Conservation (phyloP, 2,329 filamentous ascomycete species). For the Mariannaea sp. region DNA sequence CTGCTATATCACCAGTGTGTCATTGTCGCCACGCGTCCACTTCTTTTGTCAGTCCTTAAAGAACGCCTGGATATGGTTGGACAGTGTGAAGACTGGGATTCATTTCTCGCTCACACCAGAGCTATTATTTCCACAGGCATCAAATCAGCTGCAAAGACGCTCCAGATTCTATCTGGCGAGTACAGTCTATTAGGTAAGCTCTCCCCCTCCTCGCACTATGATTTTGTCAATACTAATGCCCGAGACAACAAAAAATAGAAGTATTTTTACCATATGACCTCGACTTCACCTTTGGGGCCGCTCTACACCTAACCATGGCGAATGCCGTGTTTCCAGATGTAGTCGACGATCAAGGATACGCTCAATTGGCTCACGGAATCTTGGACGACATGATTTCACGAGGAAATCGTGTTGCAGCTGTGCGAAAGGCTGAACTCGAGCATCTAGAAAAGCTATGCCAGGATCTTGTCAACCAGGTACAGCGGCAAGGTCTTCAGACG, state of each 20-base stretch:
- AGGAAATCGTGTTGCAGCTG: conserved; percentile 41
- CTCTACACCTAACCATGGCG: conserved; percentile 45
- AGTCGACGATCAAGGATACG: conserved; percentile 32
- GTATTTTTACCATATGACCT: conserved; percentile 46
- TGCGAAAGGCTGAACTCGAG: conserved; percentile 41
- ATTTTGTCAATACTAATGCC: too few relatives aligned
- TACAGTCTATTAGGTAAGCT: conserved; percentile 43
- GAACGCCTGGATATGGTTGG: conserved; percentile 41
- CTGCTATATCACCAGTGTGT: conserved; percentile 49
- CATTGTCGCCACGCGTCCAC: conserved; percentile 45
- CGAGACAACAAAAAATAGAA: conserved; percentile 36
- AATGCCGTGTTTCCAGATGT: conserved; percentile 42
- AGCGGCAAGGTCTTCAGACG: conserved; percentile 36
- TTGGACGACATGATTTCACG: conserved; percentile 42
- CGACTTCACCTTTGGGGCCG: conserved; percentile 44
- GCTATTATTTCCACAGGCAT: conserved; percentile 46
- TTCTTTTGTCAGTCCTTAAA: conserved; percentile 46
- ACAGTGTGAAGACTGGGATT: conserved; percentile 38
- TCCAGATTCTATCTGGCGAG: conserved; percentile 45
- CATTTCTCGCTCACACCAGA: conserved; percentile 41
- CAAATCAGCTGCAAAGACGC: conserved; percentile 47
- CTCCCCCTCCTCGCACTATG: background rate
- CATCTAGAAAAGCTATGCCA: conserved; percentile 38
- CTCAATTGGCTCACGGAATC: conserved; percentile 34
- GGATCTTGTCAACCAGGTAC: conserved; percentile 34